These are phyloP conservation scores for Cytospora chrysosperma DNA, from an alignment of 2,329 filamentous ascomycete species.

Conservation along the genomic window DNA sequence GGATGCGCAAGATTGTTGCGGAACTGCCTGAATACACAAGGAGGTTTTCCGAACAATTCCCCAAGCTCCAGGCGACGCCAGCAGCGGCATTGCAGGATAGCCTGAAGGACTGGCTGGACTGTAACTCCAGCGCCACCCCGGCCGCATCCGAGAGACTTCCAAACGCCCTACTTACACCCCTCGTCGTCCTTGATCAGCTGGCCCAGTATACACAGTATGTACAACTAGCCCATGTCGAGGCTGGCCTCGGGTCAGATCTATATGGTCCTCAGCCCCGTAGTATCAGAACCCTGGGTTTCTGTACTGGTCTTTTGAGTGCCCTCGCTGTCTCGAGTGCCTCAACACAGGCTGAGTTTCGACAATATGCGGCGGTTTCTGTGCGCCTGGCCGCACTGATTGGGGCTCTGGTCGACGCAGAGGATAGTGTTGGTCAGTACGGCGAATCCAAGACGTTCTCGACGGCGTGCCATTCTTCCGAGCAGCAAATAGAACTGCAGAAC, in stretches of 20 bases:
- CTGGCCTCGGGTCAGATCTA: background rate
- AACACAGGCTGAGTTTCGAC: conserved; percentile 30
- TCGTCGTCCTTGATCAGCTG: conserved; percentile 1
- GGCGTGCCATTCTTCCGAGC: no score
- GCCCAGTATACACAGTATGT: background rate
- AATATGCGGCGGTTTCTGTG: conserved; percentile 38
- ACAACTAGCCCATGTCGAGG: background rate
- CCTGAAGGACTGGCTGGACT: no score
- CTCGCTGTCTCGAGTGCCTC: conserved; percentile 2
- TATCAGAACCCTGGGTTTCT: background rate
- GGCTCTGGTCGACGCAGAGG: conserved; percentile 37
- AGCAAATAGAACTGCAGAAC: no score
- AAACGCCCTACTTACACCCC: background rate
- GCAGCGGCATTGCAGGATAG: no score
- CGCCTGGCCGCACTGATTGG: conserved; percentile 40
- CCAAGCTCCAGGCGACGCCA: no score
- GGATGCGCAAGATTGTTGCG: no score
- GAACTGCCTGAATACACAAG: no score
- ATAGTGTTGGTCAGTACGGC: no score
- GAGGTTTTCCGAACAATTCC: no score
- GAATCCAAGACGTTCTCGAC: no score
- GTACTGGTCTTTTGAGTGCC: conserved; percentile 14
- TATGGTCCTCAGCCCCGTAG: background rate
- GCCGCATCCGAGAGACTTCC: no score
- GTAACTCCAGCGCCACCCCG: no score